These are phyloP conservation scores for Lodderomyces orthopsilosis DNA, from an alignment of 1,139 yeast genomes.

Conservation along the genomic window DNA sequence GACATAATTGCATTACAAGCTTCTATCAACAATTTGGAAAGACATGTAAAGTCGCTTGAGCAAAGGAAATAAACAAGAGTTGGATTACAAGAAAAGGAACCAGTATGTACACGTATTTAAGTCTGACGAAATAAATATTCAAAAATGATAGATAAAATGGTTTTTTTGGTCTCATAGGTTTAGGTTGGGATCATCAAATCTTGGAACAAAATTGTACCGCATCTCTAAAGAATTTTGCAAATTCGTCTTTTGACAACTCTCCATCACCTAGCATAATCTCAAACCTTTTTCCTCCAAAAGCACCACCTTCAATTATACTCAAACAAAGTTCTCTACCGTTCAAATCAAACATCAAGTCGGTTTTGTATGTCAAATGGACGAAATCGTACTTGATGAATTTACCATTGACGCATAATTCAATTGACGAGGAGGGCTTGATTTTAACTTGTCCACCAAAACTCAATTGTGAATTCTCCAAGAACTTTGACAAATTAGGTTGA, in stretches of 20 bases:
- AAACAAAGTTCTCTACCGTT: conserved; percentile 39
- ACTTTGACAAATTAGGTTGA: conserved; percentile 50
- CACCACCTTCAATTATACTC: conserved; percentile 55
- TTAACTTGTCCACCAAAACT: conserved; percentile 35
- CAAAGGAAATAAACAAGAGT: conserved; percentile 27
- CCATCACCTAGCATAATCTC: conserved; percentile 40
- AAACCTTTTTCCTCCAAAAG: conserved; percentile 49
- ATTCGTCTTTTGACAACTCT: conserved; percentile 24
- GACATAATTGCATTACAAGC: conserved; percentile 72
- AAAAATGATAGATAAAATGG: neutral
- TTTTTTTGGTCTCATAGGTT: too few species aligned
- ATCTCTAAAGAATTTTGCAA: conserved; percentile 29
- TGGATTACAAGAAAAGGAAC: neutral
- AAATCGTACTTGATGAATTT: conserved; percentile 39
- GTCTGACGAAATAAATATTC: neutral
- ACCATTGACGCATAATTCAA: conserved; percentile 38
- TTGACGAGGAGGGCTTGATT: conserved; percentile 31
- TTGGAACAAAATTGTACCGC: conserved; percentile 23
- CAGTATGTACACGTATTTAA: conserved; percentile 1
- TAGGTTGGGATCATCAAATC: conserved; percentile 4
- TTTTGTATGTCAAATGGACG: conserved; percentile 38
- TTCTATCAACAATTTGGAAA: conserved; percentile 66
- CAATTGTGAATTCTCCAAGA: conserved; percentile 36
- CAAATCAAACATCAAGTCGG: conserved; percentile 43
- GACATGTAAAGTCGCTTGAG: conserved; percentile 58